Conservation (phyloP, 495 filamentous ascomycete species). For the Trichocladium antarcticum region DNA sequence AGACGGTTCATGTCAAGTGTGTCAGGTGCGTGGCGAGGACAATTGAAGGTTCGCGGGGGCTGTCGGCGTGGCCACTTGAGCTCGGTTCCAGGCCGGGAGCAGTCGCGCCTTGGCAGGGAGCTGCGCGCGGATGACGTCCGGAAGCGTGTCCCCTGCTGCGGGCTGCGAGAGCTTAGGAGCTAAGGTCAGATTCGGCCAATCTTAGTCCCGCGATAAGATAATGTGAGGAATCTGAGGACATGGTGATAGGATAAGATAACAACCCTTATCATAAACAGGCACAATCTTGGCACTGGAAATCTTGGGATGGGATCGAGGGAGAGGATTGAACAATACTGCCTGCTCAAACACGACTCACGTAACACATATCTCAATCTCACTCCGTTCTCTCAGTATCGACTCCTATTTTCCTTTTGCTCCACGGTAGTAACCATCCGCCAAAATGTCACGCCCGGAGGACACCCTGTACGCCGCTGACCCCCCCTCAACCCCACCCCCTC, state of each 20-base stretch:
- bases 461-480: conserved; percentile 46
- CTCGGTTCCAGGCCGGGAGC: neutral
- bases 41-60: neutral
- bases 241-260: conserved; percentile 10
- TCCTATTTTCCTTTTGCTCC: neutral
- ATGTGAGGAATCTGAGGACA: neutral
- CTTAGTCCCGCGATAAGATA: neutral
- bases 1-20: neutral
- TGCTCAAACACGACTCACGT: neutral
- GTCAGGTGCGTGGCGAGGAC: neutral
- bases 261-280: conserved; percentile 3
- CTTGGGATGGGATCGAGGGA: neutral
- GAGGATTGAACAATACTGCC: too few relatives aligned
- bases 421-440: conserved; percentile 19
- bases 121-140: conserved; percentile 5
- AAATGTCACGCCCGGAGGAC: conserved; percentile 94
- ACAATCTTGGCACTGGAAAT: neutral
- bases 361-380: neutral
- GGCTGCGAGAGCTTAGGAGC: neutral
- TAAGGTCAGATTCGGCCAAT: conserved; percentile 6
- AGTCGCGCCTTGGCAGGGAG: conserved; percentile 1
- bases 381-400: too few relatives aligned
- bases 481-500: conserved; percentile 10
- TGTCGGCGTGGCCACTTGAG: neutral
- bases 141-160: conserved; percentile 1